A percentile compares a stretch with the other conserved stretches of the same genome.
These are phyloP conservation scores for Leishmania gerbilli DNA, from an alignment of 208 protist genomes.

Conservation along the genomic window DNA sequence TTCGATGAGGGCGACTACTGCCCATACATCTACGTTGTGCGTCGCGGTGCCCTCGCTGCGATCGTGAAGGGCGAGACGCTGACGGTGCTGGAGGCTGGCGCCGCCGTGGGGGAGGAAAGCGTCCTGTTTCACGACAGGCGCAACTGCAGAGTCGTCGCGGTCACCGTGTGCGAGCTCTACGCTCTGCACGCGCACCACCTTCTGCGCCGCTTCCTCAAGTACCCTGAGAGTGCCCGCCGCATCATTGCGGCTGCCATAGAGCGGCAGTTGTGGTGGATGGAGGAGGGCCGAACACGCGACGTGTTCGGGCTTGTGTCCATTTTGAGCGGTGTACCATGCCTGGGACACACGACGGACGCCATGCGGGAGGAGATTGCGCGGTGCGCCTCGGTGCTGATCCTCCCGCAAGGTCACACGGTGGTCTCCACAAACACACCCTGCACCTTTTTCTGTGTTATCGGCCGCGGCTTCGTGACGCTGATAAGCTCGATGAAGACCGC, in stretches of 20 bases:
- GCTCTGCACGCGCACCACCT: conserved; percentile 60
- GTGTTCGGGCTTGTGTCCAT: conserved; percentile 72
- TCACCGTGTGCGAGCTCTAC: conserved; percentile 83
- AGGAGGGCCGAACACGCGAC: conserved; percentile 63
- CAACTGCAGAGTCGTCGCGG: conserved; percentile 69
- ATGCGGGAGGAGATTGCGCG: conserved; percentile 64
- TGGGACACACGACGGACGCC: conserved; percentile 78
- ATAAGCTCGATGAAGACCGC: neutral
- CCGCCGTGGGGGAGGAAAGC: conserved; percentile 81
- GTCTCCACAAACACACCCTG: conserved; percentile 49
- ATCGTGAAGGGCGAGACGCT: conserved; percentile 73
- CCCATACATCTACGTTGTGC: conserved; percentile 84
- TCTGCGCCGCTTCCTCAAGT: conserved; percentile 59
- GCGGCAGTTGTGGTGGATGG: conserved; percentile 66
- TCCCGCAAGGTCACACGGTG: conserved; percentile 58
- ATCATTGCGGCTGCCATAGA: conserved; percentile 54
- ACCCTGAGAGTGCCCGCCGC: conserved; percentile 45
- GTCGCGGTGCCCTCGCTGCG: conserved; percentile 65
- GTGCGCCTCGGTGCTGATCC: conserved; percentile 41
- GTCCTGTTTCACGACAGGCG: conserved; percentile 79
- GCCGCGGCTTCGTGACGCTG: conserved; percentile 61
- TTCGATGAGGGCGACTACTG: conserved; percentile 66
- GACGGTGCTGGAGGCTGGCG: conserved; percentile 60
- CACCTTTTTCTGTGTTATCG: conserved; percentile 75
- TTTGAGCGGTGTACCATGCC: conserved; percentile 76